phyloP scores from a whole-genome alignment of 2,329 filamentous ascomycete species.

The Fusarium sp. region DNA sequence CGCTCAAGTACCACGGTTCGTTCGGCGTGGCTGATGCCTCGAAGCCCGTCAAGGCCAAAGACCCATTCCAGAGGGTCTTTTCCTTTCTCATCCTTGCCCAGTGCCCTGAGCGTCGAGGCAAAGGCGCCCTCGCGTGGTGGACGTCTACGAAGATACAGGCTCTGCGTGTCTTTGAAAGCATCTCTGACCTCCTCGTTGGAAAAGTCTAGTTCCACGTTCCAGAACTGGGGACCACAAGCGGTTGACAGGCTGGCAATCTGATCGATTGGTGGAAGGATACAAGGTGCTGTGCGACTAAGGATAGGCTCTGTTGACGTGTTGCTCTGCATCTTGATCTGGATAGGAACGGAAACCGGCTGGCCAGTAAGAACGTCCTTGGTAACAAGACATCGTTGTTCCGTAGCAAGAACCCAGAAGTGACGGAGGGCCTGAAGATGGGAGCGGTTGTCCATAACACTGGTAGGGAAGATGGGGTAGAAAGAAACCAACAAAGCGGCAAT shows the following conservation, averaged over 20 bases:
- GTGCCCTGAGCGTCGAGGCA: conserved; percentile 77
- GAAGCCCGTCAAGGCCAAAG: conserved; percentile 71
- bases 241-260: conserved; percentile 71
- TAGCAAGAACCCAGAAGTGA: conserved; percentile 96
- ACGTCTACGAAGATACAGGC: conserved; percentile 78
- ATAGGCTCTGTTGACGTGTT: conserved; percentile 52
- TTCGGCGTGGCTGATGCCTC: conserved; percentile 72
- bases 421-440: conserved; percentile 96
- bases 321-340: conserved; percentile 71
- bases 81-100: conserved; percentile 62
- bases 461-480: conserved; percentile 94
- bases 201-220: conserved; percentile 86
- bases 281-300: conserved; percentile 64
- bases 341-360: conserved; percentile 79
- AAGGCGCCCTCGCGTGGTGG: conserved; percentile 77
- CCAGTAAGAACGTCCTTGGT: conserved; percentile 88
- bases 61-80: conserved; percentile 77
- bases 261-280: conserved; percentile 72
- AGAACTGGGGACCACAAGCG: conserved; percentile 75
- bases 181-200: conserved; percentile 70
- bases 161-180: conserved; percentile 75
- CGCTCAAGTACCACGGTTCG: conserved; percentile 69
- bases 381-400: conserved; percentile 89
- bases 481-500: conserved; percentile 88
- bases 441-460: conserved; percentile 90